Evolutionary conservation across 2,329 filamentous ascomycete genomes (phyloP).

Genomic region (Leptographium flavum): DNA sequence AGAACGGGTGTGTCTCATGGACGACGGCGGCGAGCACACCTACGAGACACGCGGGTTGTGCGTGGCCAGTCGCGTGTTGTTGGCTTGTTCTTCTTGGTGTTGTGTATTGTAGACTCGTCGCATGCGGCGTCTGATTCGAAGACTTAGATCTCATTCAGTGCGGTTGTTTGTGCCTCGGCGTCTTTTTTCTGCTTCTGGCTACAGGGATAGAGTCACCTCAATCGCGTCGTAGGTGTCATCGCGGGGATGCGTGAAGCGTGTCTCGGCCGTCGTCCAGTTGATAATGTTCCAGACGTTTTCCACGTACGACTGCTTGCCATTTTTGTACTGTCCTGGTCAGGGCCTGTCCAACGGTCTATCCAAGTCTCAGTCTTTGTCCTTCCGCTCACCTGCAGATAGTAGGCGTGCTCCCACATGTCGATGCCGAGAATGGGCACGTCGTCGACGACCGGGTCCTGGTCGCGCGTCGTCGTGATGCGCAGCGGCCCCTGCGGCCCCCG

Average conservation of each 20-base stretch:
- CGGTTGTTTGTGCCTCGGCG: background rate
- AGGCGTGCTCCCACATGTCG: conserved; percentile 91
- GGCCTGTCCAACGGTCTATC: no score
- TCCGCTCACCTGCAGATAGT: conserved; percentile 77
- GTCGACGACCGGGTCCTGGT: conserved; percentile 62
- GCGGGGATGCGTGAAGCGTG: conserved; percentile 36
- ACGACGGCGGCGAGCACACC: no score
- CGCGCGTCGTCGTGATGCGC: conserved; percentile 63
- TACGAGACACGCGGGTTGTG: no score
- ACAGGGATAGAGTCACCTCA: conserved; percentile 13
- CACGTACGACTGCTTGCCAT: conserved; percentile 60
- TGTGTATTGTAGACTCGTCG: background rate
- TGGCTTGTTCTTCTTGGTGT: background rate
- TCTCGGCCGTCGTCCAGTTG: conserved; percentile 60
- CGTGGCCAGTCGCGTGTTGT: background rate
- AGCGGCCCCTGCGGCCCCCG: conserved; percentile 39
- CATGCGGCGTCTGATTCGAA: background rate
- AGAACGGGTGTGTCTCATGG: background rate
- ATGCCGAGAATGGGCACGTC: conserved; percentile 59
- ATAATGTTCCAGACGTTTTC: conserved; percentile 66
- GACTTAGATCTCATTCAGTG: background rate
- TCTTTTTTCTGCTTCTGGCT: background rate
- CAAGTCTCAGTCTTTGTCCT: conserved; percentile 9
- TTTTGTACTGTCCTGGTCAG: conserved; percentile 39
- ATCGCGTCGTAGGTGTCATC: conserved; percentile 30